Evolutionary conservation across 495 filamentous ascomycete genomes (phyloP).

Genomic region (Letharia lupina): DNA sequence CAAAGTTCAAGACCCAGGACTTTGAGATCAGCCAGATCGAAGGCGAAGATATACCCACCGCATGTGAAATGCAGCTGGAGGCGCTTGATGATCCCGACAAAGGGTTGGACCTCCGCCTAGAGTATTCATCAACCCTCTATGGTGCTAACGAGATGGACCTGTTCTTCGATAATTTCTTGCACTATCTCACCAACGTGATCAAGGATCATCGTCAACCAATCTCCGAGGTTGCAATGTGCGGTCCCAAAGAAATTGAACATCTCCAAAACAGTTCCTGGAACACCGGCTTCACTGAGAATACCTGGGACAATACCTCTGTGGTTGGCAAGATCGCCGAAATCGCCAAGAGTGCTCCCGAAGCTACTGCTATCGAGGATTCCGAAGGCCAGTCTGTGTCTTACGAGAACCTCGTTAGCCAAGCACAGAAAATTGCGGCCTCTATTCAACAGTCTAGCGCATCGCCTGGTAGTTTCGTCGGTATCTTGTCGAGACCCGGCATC

Average conservation of each 20-base stretch:
- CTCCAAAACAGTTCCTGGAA: constrained; percentile 22
- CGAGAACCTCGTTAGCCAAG: constrained; percentile 47
- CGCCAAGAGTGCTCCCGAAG: constrained; percentile 15
- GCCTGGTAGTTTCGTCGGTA: constrained; percentile 49
- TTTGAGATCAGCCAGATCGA: constrained; percentile 22
- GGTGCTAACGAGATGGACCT: constrained; percentile 27
- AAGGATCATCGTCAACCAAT: constrained; percentile 30
- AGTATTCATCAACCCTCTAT: constrained; percentile 27
- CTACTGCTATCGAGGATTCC: constrained; percentile 21
- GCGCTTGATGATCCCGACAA: constrained; percentile 25
- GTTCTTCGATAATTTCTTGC: constrained; percentile 30
- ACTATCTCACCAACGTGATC: constrained; percentile 27
- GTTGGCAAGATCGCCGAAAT: constrained; percentile 17
- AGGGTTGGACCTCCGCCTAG: constrained; percentile 25
- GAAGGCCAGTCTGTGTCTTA: constrained; percentile 47
- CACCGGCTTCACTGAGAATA: constrained; percentile 13
- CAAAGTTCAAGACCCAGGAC: constrained; percentile 24
- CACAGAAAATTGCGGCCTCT: constrained; percentile 56
- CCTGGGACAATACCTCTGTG: constrained; percentile 21
- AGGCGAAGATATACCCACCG: constrained; percentile 26
- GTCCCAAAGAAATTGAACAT: constrained; percentile 23
- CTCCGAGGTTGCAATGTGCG: constrained; percentile 25
- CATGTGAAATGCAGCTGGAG: constrained; percentile 25
- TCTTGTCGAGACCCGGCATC: constrained; percentile 63
- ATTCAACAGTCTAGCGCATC: constrained; percentile 40